Base-by-base conservation (phyloP, 2,329 filamentous ascomycete species). In the Westerdykella sp. region DNA sequence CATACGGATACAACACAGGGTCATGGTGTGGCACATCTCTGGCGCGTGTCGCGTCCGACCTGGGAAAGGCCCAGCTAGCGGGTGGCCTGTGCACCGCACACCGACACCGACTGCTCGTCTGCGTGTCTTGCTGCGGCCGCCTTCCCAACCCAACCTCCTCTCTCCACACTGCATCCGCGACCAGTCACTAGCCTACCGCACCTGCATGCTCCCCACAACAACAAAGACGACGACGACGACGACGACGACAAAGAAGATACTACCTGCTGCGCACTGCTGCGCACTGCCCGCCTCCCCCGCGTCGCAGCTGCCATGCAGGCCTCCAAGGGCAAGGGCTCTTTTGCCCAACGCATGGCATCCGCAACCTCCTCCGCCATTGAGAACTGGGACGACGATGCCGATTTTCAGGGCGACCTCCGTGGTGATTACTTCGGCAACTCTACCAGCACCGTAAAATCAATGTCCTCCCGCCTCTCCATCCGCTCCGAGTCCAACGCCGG, bases 381-480 rank as follows among this genome's bases (percentile, higher is more conserved):
- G 67, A 83, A 79, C 66, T 93, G 73, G 73, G 73, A 76, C 63
- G 71, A 75, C 53, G 70, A 73, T 44, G 64, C 57, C 55, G 73
- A 76, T 60, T 72, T 76, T 46, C 42, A 45, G 22, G 42, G 36
- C 40, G 61, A 64, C 46, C 44, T 43, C 49, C 63, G 73, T 47
- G 70, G 85, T 80, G 85, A 90, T 60, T 81, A 90, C 60, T 84
- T 70, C 57, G 65, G 85, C 55, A 81, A 85, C 66, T 83, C 87
- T 57, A 71, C 83, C 53, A 80, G 86, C 57, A 83, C 85, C 15
- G 76, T 77, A 42, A 82, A 86, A 74, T 86, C 68, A 14, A 80
- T 85, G 43, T 95, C 90, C 1, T 95, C 87, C 45, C 84, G 87
- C 55, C 80, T 88, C 57, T 94, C 89, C 14, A 79, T 87, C 56